Conservation (phyloP, 129 eudicot species). For the Lonicera japonica region DNA sequence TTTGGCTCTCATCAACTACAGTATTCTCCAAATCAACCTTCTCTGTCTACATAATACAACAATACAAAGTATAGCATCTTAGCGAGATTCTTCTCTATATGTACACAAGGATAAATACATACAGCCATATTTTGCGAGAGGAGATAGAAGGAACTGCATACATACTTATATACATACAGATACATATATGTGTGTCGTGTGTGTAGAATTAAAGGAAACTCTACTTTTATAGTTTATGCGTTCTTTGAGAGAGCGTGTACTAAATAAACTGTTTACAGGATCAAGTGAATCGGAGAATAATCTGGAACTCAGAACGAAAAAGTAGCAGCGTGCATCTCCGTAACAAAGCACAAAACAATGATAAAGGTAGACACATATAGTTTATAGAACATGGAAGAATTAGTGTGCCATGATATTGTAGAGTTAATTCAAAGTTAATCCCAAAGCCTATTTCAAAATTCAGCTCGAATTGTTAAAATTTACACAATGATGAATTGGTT, state of each 20-base stretch:
- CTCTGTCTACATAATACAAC: conserved; percentile 70
- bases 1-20: conserved; percentile 95
- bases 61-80: conserved; percentile 2
- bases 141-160: background rate
- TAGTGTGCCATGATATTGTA: no score
- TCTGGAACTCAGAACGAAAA: background rate
- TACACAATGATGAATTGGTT: no score
- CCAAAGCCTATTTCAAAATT: no score
- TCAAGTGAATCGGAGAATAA: background rate
- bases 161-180: no score
- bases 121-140: background rate
- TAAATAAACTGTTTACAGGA: background rate
- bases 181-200: no score
- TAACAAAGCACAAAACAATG: no score
- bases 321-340: no score
- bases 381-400: no score
- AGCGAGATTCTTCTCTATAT: background rate
- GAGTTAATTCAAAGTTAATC: no score
- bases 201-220: background rate
- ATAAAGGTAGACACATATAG: no score
- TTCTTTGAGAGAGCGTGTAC: background rate
- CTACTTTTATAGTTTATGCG: background rate
- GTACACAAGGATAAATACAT: background rate
- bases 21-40: conserved; percentile 98
- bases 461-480: no score